Evolutionary conservation across 176 grass and related monocot genomes (phyloP).

Genomic region (Zoysia japonica): DNA sequence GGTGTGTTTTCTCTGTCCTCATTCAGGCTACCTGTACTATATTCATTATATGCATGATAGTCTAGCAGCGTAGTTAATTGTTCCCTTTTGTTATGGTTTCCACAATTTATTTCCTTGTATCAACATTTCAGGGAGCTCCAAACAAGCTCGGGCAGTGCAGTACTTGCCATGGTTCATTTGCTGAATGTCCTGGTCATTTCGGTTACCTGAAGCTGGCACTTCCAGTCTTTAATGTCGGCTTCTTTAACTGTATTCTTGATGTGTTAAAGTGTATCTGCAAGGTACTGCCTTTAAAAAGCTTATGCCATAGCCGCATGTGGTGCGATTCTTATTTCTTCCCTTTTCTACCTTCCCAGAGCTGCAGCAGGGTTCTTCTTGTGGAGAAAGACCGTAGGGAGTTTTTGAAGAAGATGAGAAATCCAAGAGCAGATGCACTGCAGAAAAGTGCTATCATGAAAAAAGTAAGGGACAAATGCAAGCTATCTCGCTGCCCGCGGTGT

Average conservation of each 20-base stretch:
- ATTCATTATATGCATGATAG: background rate
- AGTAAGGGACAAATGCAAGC: conserved; percentile 96
- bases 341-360: conserved; percentile 53
- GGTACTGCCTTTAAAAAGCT: conserved; percentile 46
- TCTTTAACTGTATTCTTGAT: conserved; percentile 75
- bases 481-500: conserved; percentile 71
- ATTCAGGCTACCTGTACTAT: background rate
- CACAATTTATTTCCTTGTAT: conserved; percentile 26
- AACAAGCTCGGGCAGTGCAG: conserved; percentile 58
- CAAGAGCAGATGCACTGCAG: conserved; percentile 55
- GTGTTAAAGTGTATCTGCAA: conserved; percentile 97
- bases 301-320: background rate
- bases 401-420: conserved; percentile 91
- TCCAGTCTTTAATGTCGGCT: conserved; percentile 92
- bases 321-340: conserved; percentile 13
- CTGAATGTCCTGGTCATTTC: conserved; percentile 84
- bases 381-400: conserved; percentile 65
- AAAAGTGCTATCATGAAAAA: conserved; percentile 74
- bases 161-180: conserved; percentile 78
- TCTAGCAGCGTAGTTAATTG: background rate
- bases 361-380: conserved; percentile 74
- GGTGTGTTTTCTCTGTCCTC: background rate
- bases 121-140: conserved; percentile 64
- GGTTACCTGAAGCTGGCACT: conserved; percentile 85
- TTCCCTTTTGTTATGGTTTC: background rate